Conservation (phyloP, 2,329 filamentous ascomycete species). For the Aspergillus sp. region DNA sequence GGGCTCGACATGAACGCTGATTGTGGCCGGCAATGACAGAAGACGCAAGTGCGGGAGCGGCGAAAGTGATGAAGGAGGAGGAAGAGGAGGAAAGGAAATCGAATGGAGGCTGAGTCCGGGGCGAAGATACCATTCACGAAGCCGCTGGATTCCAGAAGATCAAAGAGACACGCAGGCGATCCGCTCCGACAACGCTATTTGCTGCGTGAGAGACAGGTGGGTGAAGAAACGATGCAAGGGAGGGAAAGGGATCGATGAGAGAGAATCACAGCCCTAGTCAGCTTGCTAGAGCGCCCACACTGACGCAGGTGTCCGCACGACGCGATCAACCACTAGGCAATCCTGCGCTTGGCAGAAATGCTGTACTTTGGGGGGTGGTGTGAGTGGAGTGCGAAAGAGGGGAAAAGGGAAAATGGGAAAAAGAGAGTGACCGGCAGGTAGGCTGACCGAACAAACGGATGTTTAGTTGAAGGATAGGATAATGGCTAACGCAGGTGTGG, state of each 20-base stretch:
- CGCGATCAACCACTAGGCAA: slow-evolving; percentile 25
- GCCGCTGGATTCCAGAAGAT: slow-evolving; percentile 21
- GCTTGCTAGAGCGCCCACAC: slow-evolving; percentile 20
- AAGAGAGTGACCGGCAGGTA: slow-evolving; percentile 1
- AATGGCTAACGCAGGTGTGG: background rate
- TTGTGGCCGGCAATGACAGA: slow-evolving; percentile 20
- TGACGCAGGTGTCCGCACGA: slow-evolving; percentile 32
- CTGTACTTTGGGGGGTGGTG: slow-evolving; percentile 16
- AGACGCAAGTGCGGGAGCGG: slow-evolving; percentile 17
- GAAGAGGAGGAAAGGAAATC: slow-evolving; percentile 11
- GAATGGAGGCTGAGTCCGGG: slow-evolving; percentile 11
- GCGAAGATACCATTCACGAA: slow-evolving; percentile 21
- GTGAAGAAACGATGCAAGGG: slow-evolving; percentile 27
- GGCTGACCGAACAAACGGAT: too few relatives aligned
- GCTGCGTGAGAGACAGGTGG: slow-evolving; percentile 13
- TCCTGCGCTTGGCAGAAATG: slow-evolving; percentile 29
- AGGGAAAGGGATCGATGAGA: slow-evolving; percentile 25
- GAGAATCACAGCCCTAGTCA: slow-evolving; percentile 26
- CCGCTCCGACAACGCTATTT: slow-evolving; percentile 18
- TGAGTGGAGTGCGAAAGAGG: slow-evolving; percentile 6
- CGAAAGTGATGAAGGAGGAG: slow-evolving; percentile 3
- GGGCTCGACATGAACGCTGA: slow-evolving; percentile 32
- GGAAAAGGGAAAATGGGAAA: background rate
- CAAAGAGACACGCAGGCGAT: slow-evolving; percentile 23
- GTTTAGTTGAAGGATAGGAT: background rate